A percentile compares a stretch with the other conserved stretches of the same genome.
Conservation (phyloP, 495 filamentous ascomycete species). For the Tuber umbilicatum region DNA sequence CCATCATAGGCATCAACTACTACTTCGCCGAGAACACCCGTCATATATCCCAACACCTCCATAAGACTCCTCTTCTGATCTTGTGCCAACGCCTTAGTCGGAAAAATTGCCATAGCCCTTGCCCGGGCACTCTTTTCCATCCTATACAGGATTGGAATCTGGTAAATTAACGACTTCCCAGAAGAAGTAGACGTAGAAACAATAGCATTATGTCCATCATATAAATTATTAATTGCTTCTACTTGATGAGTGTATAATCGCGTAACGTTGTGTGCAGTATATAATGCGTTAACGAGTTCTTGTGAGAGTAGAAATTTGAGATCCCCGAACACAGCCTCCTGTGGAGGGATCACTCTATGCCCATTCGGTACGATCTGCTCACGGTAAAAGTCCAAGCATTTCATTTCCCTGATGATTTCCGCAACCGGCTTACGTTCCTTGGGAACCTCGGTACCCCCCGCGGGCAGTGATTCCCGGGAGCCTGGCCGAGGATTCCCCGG, state of each 20-base stretch:
- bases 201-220: conserved; percentile 79
- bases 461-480: conserved; percentile 38
- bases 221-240: conserved; percentile 85
- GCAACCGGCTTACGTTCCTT: conserved; percentile 72
- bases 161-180: conserved; percentile 94
- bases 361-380: conserved; percentile 92
- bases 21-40: conserved; percentile 58
- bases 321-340: conserved; percentile 74
- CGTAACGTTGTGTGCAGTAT: conserved; percentile 78
- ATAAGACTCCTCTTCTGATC: conserved; percentile 86
- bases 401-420: conserved; percentile 80
- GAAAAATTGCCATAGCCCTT: conserved; percentile 95
- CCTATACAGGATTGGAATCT: conserved; percentile 83
- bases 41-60: conserved; percentile 74
- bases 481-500: conserved; percentile 31
- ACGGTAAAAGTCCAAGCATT: conserved; percentile 74
- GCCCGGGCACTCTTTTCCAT: conserved; percentile 70
- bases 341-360: conserved; percentile 85
- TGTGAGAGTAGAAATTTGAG: conserved; percentile 82
- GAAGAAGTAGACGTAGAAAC: conserved; percentile 93
- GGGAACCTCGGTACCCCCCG: conserved; percentile 54
- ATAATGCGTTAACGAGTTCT: conserved; percentile 85
- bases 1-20: conserved; percentile 93
- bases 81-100: conserved; percentile 93
- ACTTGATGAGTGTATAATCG: conserved; percentile 90